phyloP scores from a whole-genome alignment of 2,329 filamentous ascomycete species.

The Zymoseptoria crescenta region DNA sequence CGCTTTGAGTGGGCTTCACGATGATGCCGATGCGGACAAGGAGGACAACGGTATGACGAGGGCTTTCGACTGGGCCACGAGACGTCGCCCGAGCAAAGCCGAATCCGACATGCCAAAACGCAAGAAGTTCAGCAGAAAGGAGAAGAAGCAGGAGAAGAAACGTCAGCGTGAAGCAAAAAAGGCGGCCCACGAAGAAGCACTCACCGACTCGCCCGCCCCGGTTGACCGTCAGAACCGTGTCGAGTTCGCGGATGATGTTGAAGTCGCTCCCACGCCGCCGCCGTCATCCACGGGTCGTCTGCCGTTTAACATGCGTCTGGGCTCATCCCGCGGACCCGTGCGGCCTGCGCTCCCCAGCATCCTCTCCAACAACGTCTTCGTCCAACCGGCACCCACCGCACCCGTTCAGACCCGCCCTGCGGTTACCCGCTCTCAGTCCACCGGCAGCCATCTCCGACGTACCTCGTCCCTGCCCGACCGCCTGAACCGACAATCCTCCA shows the following conservation, averaged over 20 bases:
- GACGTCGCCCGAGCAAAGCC: constrained; percentile 20
- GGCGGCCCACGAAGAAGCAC: constrained; percentile 13
- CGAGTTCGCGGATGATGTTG: constrained; percentile 34
- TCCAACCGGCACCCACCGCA: constrained; percentile 23
- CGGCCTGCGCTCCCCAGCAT: constrained; percentile 56
- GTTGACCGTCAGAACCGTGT: constrained; percentile 22
- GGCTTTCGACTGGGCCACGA: constrained; percentile 17
- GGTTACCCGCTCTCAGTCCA: constrained; percentile 13
- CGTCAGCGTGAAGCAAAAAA: constrained; percentile 37
- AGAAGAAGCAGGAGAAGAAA: constrained; percentile 39
- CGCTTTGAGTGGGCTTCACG: constrained; percentile 38
- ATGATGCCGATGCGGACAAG: constrained; percentile 52
- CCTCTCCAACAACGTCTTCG: constrained; percentile 64
- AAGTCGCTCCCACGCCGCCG: constrained; percentile 17
- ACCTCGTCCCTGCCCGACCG: constrained; percentile 68
- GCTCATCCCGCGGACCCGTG: constrained; percentile 44
- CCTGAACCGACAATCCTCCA: constrained; percentile 38
- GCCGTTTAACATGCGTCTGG: constrained; percentile 32
- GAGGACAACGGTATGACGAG: constrained; percentile 23
- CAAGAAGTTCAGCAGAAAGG: constrained; percentile 38
- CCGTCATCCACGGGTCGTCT: constrained; percentile 12
- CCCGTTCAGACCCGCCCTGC: constrained; percentile 12
- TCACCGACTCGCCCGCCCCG: constrained; percentile 4
- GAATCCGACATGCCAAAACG: constrained; percentile 24
- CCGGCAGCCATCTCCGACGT: constrained; percentile 52